Evolutionary conservation across 129 eudicot genomes (phyloP), one percentile per base, ranked within the genome.

Genomic region (Escallonia rubra): DNA sequence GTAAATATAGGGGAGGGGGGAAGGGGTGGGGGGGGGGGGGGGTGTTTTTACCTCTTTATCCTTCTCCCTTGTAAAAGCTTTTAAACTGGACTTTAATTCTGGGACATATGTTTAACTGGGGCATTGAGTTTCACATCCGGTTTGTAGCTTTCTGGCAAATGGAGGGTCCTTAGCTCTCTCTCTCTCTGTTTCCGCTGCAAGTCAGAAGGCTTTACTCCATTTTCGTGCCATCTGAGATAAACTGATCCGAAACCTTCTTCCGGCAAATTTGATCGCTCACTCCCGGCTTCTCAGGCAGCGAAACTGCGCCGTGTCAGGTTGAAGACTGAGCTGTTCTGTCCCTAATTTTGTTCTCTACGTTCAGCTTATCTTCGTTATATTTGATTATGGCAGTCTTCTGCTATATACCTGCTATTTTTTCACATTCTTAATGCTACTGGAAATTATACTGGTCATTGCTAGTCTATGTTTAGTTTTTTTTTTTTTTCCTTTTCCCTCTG

Each of bases 101-200:
- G 34, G 34, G 34, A 23, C 34, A 23, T 23, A 23, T 23, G 34
- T 54, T 54, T 11, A 54, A 46, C 6, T 0, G 13, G 41, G 63
- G 45, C 64, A 64, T 64, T 8, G 79, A 59, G 79, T 51, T 62
- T 68, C 70, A 59, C 69, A 67, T 52, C 1, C 23, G 60, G 49
- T 73, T 72, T 56, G 65, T 46, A 16, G 51, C 74, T 61, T 52
- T 52, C 57, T 61, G 79, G 65, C 74, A 43, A 61, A 68, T 75
- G 79, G 74, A 75, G 74, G 73, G 64, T 59, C 74, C 79, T 43
- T 47, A 61, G 66, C 57, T 14, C 15, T 46, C 41, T 72, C 58
- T 55, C 70, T 57, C 50, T 72, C 71, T 9, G n/a, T 47, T 50
- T 65, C 14, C 47, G 8, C 67, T 45, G 63, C 63, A 53, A 66